Evolutionary conservation across 352 stramenopile genomes (phyloP).

Genomic region (Vaucheria bursata): DNA sequence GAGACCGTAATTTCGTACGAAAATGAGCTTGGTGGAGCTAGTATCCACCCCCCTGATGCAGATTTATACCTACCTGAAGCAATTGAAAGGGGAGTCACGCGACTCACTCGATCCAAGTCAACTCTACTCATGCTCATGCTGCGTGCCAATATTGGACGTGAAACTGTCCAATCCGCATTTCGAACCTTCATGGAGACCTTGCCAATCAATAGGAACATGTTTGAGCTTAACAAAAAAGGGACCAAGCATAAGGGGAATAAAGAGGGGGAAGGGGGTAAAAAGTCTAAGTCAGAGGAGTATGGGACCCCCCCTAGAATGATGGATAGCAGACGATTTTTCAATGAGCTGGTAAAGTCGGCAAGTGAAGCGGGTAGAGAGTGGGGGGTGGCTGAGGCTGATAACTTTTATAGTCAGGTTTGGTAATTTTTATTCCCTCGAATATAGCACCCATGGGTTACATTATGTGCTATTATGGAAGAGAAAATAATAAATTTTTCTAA

Average conservation of each 20-base stretch:
- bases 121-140: slow-evolving; percentile 23
- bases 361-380: neutral
- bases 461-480: too few relatives aligned
- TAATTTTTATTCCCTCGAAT: too few relatives aligned
- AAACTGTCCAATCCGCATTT: neutral
- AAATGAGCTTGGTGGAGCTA: slow-evolving; percentile 16
- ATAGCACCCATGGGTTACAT: too few relatives aligned
- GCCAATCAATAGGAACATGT: too few relatives aligned
- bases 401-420: neutral
- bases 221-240: too few relatives aligned
- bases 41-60: slow-evolving; percentile 9
- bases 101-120: slow-evolving; percentile 13
- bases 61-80: slow-evolving; percentile 21
- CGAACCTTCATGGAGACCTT: neutral
- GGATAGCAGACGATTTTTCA: too few relatives aligned
- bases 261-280: too few relatives aligned
- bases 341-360: neutral
- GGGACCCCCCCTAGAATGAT: too few relatives aligned
- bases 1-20: slow-evolving; percentile 9
- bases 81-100: slow-evolving; percentile 16
- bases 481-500: too few relatives aligned
- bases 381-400: neutral
- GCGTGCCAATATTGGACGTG: neutral
- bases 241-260: too few relatives aligned
- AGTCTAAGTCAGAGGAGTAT: too few relatives aligned